These are phyloP conservation scores for Septoria petroselini DNA, from an alignment of 2,329 filamentous ascomycete species.

Conservation along the genomic window DNA sequence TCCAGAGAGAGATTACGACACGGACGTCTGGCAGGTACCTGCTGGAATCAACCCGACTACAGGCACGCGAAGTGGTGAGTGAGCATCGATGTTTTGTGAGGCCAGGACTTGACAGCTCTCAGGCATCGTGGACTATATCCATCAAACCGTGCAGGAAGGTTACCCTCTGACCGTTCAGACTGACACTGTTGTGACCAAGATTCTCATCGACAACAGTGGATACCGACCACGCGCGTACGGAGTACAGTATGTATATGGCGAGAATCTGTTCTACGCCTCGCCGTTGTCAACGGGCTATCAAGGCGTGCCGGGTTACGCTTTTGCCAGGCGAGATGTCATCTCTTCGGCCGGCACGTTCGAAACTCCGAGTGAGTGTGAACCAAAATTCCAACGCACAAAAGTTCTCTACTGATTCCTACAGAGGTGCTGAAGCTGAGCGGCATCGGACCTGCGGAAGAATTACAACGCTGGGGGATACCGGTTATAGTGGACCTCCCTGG, in stretches of 20 bases:
- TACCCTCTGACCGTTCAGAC: slow-evolving; percentile 54
- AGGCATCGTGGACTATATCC: slow-evolving; percentile 58
- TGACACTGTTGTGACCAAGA: slow-evolving; percentile 63
- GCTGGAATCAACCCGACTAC: slow-evolving; percentile 4
- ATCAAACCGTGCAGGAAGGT: slow-evolving; percentile 49
- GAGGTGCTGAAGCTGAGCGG: slow-evolving; percentile 62
- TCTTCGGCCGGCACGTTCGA: slow-evolving; percentile 51
- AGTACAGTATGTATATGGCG: slow-evolving; percentile 42
- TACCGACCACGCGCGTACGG: slow-evolving; percentile 46
- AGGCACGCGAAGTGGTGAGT: slow-evolving; percentile 17
- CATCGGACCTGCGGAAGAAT: slow-evolving; percentile 55
- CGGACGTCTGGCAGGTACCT: slow-evolving; percentile 13
- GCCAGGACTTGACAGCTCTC: slow-evolving; percentile 43
- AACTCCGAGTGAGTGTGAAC: slow-evolving; percentile 48
- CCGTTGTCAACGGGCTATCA: slow-evolving; percentile 34
- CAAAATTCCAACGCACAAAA: background rate
- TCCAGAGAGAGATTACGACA: slow-evolving; percentile 39
- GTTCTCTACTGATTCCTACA: background rate
- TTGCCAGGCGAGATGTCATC: slow-evolving; percentile 46
- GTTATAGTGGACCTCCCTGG: slow-evolving; percentile 56
- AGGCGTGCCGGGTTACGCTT: slow-evolving; percentile 43
- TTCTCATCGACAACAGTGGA: slow-evolving; percentile 60
- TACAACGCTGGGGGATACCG: slow-evolving; percentile 53
- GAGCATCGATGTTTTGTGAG: background rate
- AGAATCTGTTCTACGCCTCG: slow-evolving; percentile 39